Percentiles rank a stretch among this genome's conserved stretches.
Conservation (phyloP, 2,329 filamentous ascomycete genomes). For the Aureobasidium musti region DNA sequence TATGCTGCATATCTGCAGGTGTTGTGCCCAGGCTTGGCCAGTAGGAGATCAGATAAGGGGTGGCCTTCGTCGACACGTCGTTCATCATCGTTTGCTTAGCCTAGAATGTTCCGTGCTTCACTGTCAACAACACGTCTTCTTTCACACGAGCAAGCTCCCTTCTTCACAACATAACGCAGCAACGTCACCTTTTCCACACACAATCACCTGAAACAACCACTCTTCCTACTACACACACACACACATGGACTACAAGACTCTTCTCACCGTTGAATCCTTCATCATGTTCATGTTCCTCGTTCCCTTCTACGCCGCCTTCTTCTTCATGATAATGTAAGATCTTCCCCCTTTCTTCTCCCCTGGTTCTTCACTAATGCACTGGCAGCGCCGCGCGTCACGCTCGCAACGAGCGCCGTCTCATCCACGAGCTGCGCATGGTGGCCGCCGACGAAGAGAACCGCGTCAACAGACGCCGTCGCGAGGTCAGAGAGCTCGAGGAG, state of each 20-base stretch:
- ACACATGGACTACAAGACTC: background rate
- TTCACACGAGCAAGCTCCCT: too few relatives aligned
- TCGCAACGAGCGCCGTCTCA: slow-evolving; percentile 1
- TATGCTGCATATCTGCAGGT: too few relatives aligned
- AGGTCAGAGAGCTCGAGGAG: slow-evolving; percentile 1
- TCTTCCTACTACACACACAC: background rate
- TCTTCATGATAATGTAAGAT: slow-evolving; percentile 2
- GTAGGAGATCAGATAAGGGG: too few relatives aligned
- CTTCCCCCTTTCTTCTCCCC: background rate
- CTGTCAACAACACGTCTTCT: too few relatives aligned
- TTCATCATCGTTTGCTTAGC: too few relatives aligned
- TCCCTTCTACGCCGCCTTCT: background rate
- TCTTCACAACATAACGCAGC: background rate
- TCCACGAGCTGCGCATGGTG: background rate
- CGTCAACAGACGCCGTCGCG: background rate
- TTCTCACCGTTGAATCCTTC: background rate
- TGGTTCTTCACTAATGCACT: background rate
- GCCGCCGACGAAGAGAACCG: background rate
- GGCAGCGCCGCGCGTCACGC: background rate
- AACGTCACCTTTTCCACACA: background rate
- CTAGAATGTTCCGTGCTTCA: too few relatives aligned
- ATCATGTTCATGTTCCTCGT: background rate
- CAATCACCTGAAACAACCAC: background rate
- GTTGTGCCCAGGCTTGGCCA: too few relatives aligned
- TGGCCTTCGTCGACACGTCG: too few relatives aligned